Percentiles rank a stretch among this genome's conserved stretches.
These are phyloP conservation scores for Amniculicola lignicola DNA, from an alignment of 495 filamentous ascomycete genomes.

Conservation along the genomic window DNA sequence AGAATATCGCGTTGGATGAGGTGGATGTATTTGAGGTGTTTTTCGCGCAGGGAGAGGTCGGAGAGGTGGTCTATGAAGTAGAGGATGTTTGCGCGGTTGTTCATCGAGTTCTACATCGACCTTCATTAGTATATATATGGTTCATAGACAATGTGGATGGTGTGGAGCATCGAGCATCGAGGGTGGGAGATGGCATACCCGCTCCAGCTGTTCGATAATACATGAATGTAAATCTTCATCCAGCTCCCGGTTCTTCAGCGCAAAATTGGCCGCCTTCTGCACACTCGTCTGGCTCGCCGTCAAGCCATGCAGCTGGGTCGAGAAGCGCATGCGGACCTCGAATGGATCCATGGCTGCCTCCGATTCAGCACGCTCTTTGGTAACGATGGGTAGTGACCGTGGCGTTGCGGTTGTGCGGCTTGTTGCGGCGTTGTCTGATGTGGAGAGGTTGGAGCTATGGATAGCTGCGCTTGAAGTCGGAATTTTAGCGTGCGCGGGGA, in stretches of 20 bases:
- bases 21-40: conserved; percentile 70
- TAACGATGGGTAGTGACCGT: too few relatives aligned
- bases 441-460: too few relatives aligned
- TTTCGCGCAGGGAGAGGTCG: conserved; percentile 75
- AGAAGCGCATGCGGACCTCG: conserved; percentile 97
- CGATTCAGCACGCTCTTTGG: too few relatives aligned
- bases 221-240: conserved; percentile 96
- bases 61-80: conserved; percentile 96
- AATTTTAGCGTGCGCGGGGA: too few relatives aligned
- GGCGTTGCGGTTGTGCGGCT: too few relatives aligned
- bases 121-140: too few relatives aligned
- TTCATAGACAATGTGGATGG: not conserved
- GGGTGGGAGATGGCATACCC: too few relatives aligned
- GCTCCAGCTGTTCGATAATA: conserved; percentile 91
- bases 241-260: conserved; percentile 84
- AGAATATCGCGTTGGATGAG: conserved; percentile 96
- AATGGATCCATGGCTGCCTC: conserved; percentile 90
- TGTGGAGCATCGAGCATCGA: too few relatives aligned
- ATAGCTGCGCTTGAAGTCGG: too few relatives aligned
- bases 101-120: conserved; percentile 96
- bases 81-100: conserved; percentile 97
- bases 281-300: conserved; percentile 84
- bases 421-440: too few relatives aligned
- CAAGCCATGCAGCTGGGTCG: conserved; percentile 76
- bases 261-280: conserved; percentile 92